These are phyloP conservation scores for Gaeumannomyces tritici DNA, from an alignment of 2,329 filamentous ascomycete genomes.

Conservation along the genomic window DNA sequence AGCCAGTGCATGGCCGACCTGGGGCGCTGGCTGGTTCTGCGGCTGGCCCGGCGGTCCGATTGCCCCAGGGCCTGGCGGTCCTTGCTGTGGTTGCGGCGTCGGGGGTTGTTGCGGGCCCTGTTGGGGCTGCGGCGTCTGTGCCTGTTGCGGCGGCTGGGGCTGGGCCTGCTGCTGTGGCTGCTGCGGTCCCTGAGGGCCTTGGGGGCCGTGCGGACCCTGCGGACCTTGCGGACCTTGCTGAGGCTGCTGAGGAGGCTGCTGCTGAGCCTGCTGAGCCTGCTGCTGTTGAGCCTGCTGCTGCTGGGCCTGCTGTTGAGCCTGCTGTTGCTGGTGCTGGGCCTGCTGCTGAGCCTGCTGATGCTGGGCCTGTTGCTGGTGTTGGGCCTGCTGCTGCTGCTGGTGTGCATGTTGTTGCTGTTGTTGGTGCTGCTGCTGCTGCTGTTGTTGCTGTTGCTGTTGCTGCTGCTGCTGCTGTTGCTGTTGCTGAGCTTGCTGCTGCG, in stretches of 20 bases:
- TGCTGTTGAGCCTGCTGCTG: slow-evolving; percentile 17
- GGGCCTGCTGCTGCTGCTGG: slow-evolving; percentile 6
- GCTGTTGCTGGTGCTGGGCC: slow-evolving; percentile 10
- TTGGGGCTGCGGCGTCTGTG: slow-evolving; percentile 27
- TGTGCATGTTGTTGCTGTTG: slow-evolving; percentile 16
- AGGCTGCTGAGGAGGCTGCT: slow-evolving; percentile 25
- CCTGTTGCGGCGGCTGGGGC: slow-evolving; percentile 35
- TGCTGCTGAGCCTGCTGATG: slow-evolving; percentile 7
- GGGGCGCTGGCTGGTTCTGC: slow-evolving; percentile 13
- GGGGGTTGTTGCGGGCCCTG: slow-evolving; percentile 36
- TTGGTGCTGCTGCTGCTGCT: slow-evolving; percentile 7
- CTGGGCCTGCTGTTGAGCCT: slow-evolving; percentile 20
- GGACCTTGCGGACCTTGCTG: slow-evolving; percentile 26
- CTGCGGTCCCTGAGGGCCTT: slow-evolving; percentile 16
- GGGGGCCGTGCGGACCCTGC: slow-evolving; percentile 22
- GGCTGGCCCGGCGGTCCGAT: slow-evolving; percentile 27
- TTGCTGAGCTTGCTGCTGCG: slow-evolving; percentile 21
- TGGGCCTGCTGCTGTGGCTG: slow-evolving; percentile 29
- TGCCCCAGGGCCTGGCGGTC: slow-evolving; percentile 32
- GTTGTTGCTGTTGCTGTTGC: slow-evolving; percentile 7
- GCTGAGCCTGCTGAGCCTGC: slow-evolving; percentile 18
- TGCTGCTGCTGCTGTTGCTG: slow-evolving; percentile 27
- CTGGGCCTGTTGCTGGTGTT: slow-evolving; percentile 10
- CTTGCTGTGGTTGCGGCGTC: slow-evolving; percentile 20
- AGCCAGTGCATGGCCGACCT: slow-evolving; percentile 17